Base-by-base conservation (phyloP, 768 basidiomycete genomes). In the Hygrophorus russula region DNA sequence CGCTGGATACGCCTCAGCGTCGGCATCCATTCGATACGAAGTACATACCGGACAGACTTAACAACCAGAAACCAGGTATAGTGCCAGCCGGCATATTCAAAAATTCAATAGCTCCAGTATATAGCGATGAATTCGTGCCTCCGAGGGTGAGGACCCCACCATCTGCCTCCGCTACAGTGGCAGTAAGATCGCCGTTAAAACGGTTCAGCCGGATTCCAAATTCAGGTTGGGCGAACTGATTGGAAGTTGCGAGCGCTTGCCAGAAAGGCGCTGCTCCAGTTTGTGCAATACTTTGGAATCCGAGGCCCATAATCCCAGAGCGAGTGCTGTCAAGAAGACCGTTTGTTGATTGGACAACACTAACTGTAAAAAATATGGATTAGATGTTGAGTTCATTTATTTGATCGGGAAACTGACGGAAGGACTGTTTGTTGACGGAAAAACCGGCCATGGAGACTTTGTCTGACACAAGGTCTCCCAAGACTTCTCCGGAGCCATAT, bases 231-330 rank as follows among this genome's bases (percentile, higher is more conserved):
- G 67, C 53, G 8, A 84, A 56, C 48, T 68, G 58, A 40, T 62
- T 65, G 20, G 52, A 53, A 18, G 59, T 57, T 3, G 65, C 52
- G 1, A 88, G 56, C 0, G 70, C 56, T 50, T 80, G 61, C 84
- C 85, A 87, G 57, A 86, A 84, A 0, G 86, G 85, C 0, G 58
- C 60, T 0, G 75, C 56, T 1, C 56, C 46, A 11, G 82, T 80
- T 10, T 65, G 60, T 0, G 85, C 71, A 36, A 90, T 70, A 12
- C 68, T 46, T 14, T 63, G 32, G 52, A 83, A 90, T 0, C 78
- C 87, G 31, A 90, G 72, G 13, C 87, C 87, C 68, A 90, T 67
- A 52, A 90, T 78, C 15, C 87, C 87, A 0, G 82, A 76, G 0
- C 78, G 62, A 1, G 59, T 45, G 5, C 71, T 70, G 17, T 59